Percentiles rank a stretch among this genome's conserved stretches.
Conservation (phyloP, 768 basidiomycete genomes). For the Amanita fuliginea region DNA sequence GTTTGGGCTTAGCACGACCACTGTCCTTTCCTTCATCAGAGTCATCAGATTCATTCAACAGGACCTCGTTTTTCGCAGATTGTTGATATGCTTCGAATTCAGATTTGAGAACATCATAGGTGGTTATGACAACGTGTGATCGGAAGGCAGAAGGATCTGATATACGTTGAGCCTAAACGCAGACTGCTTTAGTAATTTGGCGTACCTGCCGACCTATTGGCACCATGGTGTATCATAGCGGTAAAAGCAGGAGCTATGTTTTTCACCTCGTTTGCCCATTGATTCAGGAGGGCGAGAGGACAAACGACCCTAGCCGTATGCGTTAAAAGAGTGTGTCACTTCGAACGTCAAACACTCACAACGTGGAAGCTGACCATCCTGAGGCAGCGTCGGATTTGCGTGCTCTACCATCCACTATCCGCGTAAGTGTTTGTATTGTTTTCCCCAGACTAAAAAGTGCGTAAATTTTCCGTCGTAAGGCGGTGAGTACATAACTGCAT, state of each 20-base stretch:
- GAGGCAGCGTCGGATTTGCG: conserved; percentile 57
- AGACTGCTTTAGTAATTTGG: background rate
- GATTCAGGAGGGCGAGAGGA: conserved; percentile 77
- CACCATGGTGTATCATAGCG: conserved; percentile 80
- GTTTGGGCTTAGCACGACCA: background rate
- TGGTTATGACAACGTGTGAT: conserved; percentile 74
- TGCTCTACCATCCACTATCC: conserved; percentile 77
- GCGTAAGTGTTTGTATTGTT: conserved; percentile 83
- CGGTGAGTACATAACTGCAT: background rate
- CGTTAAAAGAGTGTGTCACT: conserved; percentile 2
- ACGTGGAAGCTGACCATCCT: conserved; percentile 61
- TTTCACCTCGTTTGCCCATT: conserved; percentile 83
- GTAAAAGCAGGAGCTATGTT: conserved; percentile 57
- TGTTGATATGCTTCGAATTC: conserved; percentile 53
- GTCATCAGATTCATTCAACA: conserved; percentile 23
- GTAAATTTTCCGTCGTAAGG: conserved; percentile 4
- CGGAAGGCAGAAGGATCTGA: conserved; percentile 45
- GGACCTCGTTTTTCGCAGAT: conserved; percentile 43
- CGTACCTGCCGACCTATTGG: conserved; percentile 57
- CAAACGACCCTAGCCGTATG: conserved; percentile 57
- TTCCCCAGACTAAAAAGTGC: conserved; percentile 54
- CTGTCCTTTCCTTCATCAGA: conserved; percentile 14
- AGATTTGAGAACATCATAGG: conserved; percentile 75
- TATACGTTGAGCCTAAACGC: background rate
- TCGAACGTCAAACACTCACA: conserved; percentile 35